Percentiles rank a stretch among this genome's conserved stretches.
These are phyloP conservation scores for Nemania sp. DNA, from an alignment of 2,329 filamentous ascomycete genomes.

Conservation along the genomic window DNA sequence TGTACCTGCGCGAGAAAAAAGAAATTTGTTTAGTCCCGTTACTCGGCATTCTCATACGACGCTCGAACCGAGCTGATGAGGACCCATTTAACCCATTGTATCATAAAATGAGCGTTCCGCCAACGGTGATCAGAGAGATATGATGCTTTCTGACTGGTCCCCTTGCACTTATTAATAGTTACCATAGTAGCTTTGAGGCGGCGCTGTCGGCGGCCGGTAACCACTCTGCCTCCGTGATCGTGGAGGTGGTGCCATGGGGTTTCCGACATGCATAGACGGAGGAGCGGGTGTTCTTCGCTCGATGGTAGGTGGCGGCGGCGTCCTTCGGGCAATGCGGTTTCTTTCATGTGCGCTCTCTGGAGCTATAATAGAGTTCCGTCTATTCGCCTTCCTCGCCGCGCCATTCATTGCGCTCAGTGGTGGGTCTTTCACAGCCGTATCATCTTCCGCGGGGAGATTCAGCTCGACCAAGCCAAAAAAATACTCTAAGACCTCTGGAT, in stretches of 20 bases:
- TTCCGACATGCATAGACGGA: conserved; percentile 44
- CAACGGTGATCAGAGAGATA: neutral
- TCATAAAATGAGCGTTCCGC: conserved; percentile 6
- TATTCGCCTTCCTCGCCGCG: conserved; percentile 58
- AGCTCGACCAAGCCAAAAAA: conserved; percentile 79
- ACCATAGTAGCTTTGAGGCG: conserved; percentile 43
- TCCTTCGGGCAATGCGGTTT: conserved; percentile 49
- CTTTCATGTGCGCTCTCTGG: conserved; percentile 54
- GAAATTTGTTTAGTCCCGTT: conserved; percentile 21
- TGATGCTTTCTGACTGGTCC: conserved; percentile 5
- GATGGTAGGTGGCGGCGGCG: conserved; percentile 54
- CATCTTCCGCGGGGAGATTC: conserved; percentile 72
- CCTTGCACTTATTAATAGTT: conserved; percentile 31
- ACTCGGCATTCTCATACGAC: conserved; percentile 18
- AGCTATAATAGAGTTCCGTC: conserved; percentile 57
- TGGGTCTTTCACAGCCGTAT: conserved; percentile 69
- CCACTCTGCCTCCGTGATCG: conserved; percentile 43
- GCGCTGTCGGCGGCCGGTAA: conserved; percentile 46
- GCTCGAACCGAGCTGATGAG: conserved; percentile 9
- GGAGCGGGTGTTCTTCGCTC: conserved; percentile 58
- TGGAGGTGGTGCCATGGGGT: conserved; percentile 46
- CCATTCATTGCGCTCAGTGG: conserved; percentile 67
- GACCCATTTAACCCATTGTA: conserved; percentile 1
- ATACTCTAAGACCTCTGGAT: conserved; percentile 85
- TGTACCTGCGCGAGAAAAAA: conserved; percentile 18